Percentiles rank a stretch among this genome's conserved stretches.
Conservation (phyloP, 2,329 filamentous ascomycete species). For the Blumeria graminis region DNA sequence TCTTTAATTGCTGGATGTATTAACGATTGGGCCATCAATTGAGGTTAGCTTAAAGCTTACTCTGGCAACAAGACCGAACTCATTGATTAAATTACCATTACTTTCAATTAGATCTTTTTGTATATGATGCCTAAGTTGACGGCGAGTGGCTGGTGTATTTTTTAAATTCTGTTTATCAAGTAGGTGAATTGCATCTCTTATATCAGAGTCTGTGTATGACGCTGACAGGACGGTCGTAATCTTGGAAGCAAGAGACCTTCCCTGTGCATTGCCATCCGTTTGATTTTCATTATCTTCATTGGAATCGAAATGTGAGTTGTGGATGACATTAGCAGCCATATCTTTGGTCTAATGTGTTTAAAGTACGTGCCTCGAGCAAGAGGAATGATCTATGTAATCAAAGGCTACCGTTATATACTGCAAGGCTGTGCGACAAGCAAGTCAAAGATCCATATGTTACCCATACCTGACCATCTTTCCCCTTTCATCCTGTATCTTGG, state of each 20-base stretch:
- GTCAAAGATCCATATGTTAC: too few relatives aligned
- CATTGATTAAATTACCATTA: conserved; percentile 69
- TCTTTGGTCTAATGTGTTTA: too few relatives aligned
- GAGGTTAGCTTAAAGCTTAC: conserved; percentile 19
- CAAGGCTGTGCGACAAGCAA: too few relatives aligned
- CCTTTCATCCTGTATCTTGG: too few relatives aligned
- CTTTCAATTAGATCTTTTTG: conserved; percentile 84
- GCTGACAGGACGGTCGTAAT: conserved; percentile 69
- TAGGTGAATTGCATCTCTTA: conserved; percentile 58
- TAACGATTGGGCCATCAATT: too few relatives aligned
- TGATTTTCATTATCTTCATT: too few relatives aligned
- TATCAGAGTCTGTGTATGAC: conserved; percentile 80
- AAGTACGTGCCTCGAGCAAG: too few relatives aligned
- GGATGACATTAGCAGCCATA: too few relatives aligned
- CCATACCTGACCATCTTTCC: too few relatives aligned
- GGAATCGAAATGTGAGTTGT: too few relatives aligned
- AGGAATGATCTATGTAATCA: too few relatives aligned
- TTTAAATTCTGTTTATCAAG: conserved; percentile 46
- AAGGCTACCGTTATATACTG: too few relatives aligned
- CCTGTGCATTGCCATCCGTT: conserved; percentile 7
- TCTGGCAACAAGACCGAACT: conserved; percentile 77
- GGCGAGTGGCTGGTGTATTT: conserved; percentile 56
- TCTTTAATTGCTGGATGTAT: conserved; percentile 47
- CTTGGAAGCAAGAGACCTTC: conserved; percentile 51
- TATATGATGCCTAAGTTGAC: conserved; percentile 56